Evolutionary conservation across 2,329 filamentous ascomycete species (phyloP).

Genomic region (Gnomoniopsis smithogilvyi): DNA sequence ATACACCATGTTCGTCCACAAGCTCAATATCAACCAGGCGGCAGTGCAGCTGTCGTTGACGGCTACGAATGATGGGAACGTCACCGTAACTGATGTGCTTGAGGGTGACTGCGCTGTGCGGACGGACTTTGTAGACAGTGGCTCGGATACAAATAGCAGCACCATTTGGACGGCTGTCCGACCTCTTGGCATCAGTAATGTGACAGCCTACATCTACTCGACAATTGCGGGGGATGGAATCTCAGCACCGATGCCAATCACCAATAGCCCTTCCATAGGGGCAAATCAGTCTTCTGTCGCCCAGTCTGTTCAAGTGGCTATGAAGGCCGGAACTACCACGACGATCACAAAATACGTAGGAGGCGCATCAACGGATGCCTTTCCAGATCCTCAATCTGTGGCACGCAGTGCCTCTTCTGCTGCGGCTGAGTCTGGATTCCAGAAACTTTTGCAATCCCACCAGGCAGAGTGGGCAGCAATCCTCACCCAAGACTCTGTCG

Average conservation of each 20-base stretch:
- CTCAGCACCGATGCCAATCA: constrained; percentile 39
- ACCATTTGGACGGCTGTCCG: constrained; percentile 60
- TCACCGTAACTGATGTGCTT: constrained; percentile 62
- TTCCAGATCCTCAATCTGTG: constrained; percentile 49
- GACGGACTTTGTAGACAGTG: constrained; percentile 55
- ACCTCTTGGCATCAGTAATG: constrained; percentile 57
- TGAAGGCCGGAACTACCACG: constrained; percentile 50
- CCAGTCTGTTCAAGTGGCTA: constrained; percentile 51
- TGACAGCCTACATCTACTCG: constrained; percentile 54
- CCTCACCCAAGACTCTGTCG: constrained; percentile 59
- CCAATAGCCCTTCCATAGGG: constrained; percentile 44
- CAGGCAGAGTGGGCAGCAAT: constrained; percentile 59
- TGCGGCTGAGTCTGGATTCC: constrained; percentile 48
- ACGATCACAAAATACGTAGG: constrained; percentile 66
- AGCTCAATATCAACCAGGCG: constrained; percentile 55
- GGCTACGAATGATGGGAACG: constrained; percentile 48
- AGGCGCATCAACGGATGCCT: constrained; percentile 66
- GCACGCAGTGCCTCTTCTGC: constrained; percentile 53
- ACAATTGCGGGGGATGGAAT: constrained; percentile 39
- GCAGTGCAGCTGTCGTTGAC: constrained; percentile 55
- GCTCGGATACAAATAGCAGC: constrained; percentile 46
- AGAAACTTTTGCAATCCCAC: constrained; percentile 53
- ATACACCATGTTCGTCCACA: constrained; percentile 66
- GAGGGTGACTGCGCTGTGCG: constrained; percentile 68
- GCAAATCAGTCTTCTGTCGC: constrained; percentile 62